Evolutionary conservation across 768 basidiomycete species (phyloP).

Genomic region (Serendipita vermifera): DNA sequence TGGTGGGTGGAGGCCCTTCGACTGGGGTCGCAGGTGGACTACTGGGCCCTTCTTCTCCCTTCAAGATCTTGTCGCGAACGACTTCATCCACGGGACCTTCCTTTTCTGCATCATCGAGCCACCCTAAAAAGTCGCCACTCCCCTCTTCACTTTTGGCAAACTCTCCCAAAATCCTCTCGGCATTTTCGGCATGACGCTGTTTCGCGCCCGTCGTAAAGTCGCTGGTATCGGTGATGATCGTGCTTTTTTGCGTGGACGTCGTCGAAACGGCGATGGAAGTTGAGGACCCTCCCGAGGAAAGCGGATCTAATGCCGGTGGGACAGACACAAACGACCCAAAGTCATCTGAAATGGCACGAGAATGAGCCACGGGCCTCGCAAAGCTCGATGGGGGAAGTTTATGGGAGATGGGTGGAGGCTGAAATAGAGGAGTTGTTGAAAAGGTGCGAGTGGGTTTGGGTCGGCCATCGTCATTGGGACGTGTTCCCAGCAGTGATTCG

Average conservation of each 20-base stretch:
- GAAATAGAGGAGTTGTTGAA: conserved; percentile 4
- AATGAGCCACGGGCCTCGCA: not conserved
- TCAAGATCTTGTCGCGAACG: not conserved
- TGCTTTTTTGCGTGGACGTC: not conserved
- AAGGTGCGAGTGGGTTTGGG: conserved; percentile 1
- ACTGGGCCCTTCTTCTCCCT: not conserved
- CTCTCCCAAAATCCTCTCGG: not conserved
- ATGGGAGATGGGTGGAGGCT: not conserved
- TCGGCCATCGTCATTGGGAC: not conserved
- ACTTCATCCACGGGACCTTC: not conserved
- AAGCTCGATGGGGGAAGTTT: not conserved
- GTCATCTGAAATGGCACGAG: not conserved
- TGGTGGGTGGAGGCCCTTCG: not conserved
- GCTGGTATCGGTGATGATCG: not conserved
- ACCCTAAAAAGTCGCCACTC: conserved; percentile 6
- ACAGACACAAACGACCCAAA: not conserved
- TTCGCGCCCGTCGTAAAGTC: not conserved
- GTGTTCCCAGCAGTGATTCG: not conserved
- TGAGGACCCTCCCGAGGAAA: not conserved
- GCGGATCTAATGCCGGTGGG: not conserved
- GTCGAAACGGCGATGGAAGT: not conserved
- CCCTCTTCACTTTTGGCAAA: not conserved
- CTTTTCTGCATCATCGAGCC: not conserved
- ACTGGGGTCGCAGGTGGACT: conserved; percentile 1
- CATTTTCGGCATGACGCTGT: not conserved